Conservation (phyloP, 2,329 filamentous ascomycete genomes). For the Stagonosporopsis cucurbitacearum region DNA sequence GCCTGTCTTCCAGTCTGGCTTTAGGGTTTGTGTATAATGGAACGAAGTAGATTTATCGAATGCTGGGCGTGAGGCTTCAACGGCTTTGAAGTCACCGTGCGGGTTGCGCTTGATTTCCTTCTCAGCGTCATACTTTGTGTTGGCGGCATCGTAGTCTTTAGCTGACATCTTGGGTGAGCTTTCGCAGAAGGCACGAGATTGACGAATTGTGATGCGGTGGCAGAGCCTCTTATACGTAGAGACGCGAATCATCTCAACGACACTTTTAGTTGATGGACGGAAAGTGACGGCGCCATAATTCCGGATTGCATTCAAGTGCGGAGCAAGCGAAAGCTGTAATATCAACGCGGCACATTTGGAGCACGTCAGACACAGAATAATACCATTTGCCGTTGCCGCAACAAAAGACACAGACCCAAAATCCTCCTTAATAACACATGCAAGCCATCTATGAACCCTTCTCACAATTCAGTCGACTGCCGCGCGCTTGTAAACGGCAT, state of each 20-base stretch:
- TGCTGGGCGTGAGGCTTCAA: slow-evolving; percentile 69
- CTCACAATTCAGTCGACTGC: background rate
- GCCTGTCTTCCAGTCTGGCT: slow-evolving; percentile 70
- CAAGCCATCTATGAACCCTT: background rate
- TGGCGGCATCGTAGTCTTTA: slow-evolving; percentile 3
- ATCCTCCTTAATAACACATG: background rate
- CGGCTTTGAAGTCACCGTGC: slow-evolving; percentile 76
- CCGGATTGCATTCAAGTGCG: slow-evolving; percentile 13
- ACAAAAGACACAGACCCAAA: background rate
- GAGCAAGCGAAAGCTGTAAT: slow-evolving; percentile 17
- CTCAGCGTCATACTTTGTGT: slow-evolving; percentile 54
- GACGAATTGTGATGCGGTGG: background rate
- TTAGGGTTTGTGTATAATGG: slow-evolving; percentile 67
- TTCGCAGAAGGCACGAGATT: background rate
- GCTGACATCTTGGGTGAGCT: slow-evolving; percentile 8
- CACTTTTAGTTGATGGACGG: slow-evolving; percentile 13
- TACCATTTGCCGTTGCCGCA: background rate
- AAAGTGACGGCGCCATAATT: slow-evolving; percentile 28
- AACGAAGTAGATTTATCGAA: slow-evolving; percentile 61
- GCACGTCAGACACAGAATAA: too few species aligned
- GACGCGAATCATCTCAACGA: background rate
- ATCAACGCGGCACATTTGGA: background rate
- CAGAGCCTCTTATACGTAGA: slow-evolving; percentile 6
- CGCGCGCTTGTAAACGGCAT: slow-evolving; percentile 18
- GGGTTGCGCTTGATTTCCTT: slow-evolving; percentile 65